Evolutionary conservation across 1,284 basidiomycete species (phyloP), one percentile per base, ranked within the genome.

Genomic region (Cerrena zonata): DNA sequence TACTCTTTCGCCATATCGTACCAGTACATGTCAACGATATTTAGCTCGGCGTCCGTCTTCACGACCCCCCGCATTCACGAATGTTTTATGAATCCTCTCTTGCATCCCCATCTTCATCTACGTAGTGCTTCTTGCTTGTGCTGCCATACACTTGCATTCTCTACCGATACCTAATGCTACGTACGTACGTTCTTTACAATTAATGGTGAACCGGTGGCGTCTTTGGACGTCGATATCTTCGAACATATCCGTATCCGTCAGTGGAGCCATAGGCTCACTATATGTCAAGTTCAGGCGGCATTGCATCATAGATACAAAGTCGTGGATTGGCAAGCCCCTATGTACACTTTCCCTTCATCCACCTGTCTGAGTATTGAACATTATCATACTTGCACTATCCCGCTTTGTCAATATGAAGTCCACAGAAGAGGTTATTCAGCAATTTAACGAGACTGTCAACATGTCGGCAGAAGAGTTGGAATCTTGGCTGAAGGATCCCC

Each of bases 381-480:
- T n/a, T n/a, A n/a, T n/a, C n/a, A n/a, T n/a, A n/a, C n/a, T n/a
- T n/a, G n/a, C n/a, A n/a, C n/a, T n/a, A n/a, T n/a, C n/a, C n/a
- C n/a, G n/a, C n/a, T n/a, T n/a, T n/a, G n/a, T n/a, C n/a, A n/a
- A n/a, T n/a, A n/a, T 23, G 19, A 42, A 42, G 50, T 60, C 61
- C 36, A 59, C 61, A 48, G 61, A 64, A 26, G 62, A 66, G 22
- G 56, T 61, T 19, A 57, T 69, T 55, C 51, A 45, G 5, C 47
- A 61, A 46, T 65, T 64, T 55, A 59, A 64, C 50, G 50, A 62
- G 45, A 59, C 61, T 45, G 65, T 68, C 44, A 70, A 70, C 57
- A 70, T 71, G 67, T 56, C 58, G 22, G 59, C 55, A 0, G 69
- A 68, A 11, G 66, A 69, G 54, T 62, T 69, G 49, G 59, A 69